phyloP scores from a whole-genome alignment of 2,329 filamentous ascomycete species.

The Diaporthe vexans region DNA sequence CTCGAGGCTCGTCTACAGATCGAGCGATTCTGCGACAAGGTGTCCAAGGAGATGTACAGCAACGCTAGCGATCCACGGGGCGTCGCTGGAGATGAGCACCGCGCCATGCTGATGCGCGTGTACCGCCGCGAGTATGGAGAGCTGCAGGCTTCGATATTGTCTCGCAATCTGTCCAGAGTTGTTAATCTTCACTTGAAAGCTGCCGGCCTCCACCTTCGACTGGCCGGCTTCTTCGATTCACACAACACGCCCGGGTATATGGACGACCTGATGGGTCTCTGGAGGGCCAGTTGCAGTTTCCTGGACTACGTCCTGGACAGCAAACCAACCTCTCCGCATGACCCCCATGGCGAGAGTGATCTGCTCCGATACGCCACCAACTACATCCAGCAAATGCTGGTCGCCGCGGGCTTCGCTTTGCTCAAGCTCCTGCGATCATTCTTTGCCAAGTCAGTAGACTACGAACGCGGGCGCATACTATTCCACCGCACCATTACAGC shows the following conservation, averaged over 20 bases:
- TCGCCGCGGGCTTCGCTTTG: conserved; percentile 83
- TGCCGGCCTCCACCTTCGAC: conserved; percentile 80
- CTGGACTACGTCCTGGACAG: conserved; percentile 74
- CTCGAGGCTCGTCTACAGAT: conserved; percentile 78
- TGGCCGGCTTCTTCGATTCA: conserved; percentile 86
- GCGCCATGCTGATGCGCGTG: conserved; percentile 76
- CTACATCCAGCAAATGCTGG: conserved; percentile 87
- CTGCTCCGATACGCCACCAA: conserved; percentile 78
- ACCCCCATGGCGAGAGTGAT: conserved; percentile 62
- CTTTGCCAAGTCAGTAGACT: conserved; percentile 80
- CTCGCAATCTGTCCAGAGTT: conserved; percentile 69
- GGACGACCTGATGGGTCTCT: conserved; percentile 81
- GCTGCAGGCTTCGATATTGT: conserved; percentile 72
- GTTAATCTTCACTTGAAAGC: conserved; percentile 78
- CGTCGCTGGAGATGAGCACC: conserved; percentile 76
- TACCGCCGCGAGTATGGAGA: conserved; percentile 76
- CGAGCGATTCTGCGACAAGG: conserved; percentile 82
- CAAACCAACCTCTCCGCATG: conserved; percentile 57
- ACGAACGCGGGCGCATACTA: conserved; percentile 74
- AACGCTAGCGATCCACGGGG: conserved; percentile 81
- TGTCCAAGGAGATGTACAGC: conserved; percentile 84
- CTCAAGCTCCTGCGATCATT: conserved; percentile 84
- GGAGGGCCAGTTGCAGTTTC: conserved; percentile 78
- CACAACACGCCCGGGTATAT: conserved; percentile 79
- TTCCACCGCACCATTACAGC: conserved; percentile 80